Percentiles rank a stretch among this genome's conserved stretches.
phyloP scores from a whole-genome alignment of 73 alveolate species.

The Strombidium stylifer region DNA sequence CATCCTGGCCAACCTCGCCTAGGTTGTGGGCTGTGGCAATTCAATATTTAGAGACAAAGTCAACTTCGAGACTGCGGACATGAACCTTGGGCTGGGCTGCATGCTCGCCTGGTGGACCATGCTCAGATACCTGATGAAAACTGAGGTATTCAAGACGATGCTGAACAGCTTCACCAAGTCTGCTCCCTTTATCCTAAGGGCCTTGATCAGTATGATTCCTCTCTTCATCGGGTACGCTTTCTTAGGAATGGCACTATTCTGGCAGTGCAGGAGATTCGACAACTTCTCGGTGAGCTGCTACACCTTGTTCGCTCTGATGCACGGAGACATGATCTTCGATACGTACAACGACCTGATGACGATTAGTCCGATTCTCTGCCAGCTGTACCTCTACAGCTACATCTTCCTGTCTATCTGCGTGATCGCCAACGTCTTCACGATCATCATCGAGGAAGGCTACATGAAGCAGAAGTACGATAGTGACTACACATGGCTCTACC shows the following conservation, averaged over 20 bases:
- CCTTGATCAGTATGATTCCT: conserved; percentile 74
- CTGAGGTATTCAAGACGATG: conserved; percentile 57
- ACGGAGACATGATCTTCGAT: conserved; percentile 78
- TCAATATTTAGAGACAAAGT: conserved; percentile 48
- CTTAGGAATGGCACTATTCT: conserved; percentile 84
- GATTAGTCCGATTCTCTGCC: conserved; percentile 51
- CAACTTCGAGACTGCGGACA: conserved; percentile 56
- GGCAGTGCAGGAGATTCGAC: conserved; percentile 75
- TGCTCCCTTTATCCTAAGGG: conserved; percentile 57
- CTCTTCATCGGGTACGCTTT: conserved; percentile 82
- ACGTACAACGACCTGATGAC: conserved; percentile 56
- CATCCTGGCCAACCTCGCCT: conserved; percentile 68
- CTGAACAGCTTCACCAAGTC: conserved; percentile 58
- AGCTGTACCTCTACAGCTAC: conserved; percentile 56
- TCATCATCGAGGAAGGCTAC: conserved; percentile 73
- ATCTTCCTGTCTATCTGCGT: conserved; percentile 58
- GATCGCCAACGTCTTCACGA: conserved; percentile 69
- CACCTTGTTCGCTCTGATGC: conserved; percentile 67
- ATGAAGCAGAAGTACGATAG: conserved; percentile 43
- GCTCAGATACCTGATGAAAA: conserved; percentile 60
- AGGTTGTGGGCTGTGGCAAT: conserved; percentile 58
- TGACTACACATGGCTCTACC: not conserved
- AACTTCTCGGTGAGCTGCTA: conserved; percentile 52
- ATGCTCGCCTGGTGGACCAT: conserved; percentile 71
- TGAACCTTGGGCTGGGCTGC: conserved; percentile 79